Base-by-base conservation (phyloP, 1,284 basidiomycete genomes). In the Amylostereum areolatum region DNA sequence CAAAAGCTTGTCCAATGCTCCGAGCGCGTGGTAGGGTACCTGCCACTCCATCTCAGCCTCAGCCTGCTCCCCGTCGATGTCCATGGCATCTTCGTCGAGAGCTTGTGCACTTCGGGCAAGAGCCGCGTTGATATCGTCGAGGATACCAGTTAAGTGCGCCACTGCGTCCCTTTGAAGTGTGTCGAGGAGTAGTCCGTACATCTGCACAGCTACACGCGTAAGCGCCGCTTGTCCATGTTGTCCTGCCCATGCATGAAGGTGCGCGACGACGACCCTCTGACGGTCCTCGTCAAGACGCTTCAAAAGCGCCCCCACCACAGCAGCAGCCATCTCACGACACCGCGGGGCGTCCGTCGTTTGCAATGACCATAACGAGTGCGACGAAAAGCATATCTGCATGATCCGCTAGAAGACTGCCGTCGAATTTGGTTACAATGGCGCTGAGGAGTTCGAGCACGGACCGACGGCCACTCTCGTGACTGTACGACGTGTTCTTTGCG, bases 311-410 rank as follows among this genome's bases (percentile, higher is more conserved):
- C 91, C 88, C 66, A 97, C 79, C 27, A 98, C 76, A 34, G 81
- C 80, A 0, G 88, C 86, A 1, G 92, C 90, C 81, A 91, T 90
- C 61, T 89, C 88, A 25, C 92, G 77, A 64, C 94, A 98, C 62
- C 89, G 86, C 32, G 87, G 72, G 4, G 93, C 92, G 45, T 91
- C 86, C 86, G 62, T 99, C 97, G 63, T 99, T 99, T 32, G 92
- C 94, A 28, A 98, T 69, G 30, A 89, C 86, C 80, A 98, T 89
- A 18, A 97, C 92, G 24, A 99, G 78, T 0, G 91, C 86, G 3
- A 97, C 84, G 63, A 98, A 97, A 45, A 99, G 76, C 57, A 98
- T 74, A 62, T 98, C 92, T 11, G 90, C 79, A 59, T 95, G 89
- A 61, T 96, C 89, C 11, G 73, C 72, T 35, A 99, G 70, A 24